A percentile compares a stretch with the other conserved stretches of the same genome.
Conservation (phyloP, 2,329 filamentous ascomycete genomes). For the Talaromyces verruculosus region DNA sequence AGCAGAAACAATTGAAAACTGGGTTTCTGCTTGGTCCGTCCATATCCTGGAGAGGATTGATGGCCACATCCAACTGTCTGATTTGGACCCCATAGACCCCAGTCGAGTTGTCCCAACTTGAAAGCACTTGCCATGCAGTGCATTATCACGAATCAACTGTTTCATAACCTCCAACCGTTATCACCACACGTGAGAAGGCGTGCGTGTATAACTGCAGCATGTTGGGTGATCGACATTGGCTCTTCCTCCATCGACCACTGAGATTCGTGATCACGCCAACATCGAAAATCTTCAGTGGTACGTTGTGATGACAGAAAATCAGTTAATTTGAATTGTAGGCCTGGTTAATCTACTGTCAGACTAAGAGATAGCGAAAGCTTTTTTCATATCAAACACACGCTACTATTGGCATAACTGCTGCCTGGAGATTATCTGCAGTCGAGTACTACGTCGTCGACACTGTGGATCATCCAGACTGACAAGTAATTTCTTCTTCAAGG, state of each 20-base stretch:
- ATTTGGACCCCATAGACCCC: background rate
- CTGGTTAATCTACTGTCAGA: background rate
- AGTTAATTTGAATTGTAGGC: background rate
- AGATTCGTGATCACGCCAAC: background rate
- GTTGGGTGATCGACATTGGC: background rate
- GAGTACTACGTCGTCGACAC: background rate
- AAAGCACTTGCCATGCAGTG: background rate
- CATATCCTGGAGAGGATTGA: background rate
- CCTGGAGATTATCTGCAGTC: background rate
- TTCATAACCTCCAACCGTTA: background rate
- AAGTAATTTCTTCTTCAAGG: background rate
- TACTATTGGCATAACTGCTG: background rate
- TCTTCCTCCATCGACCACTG: background rate
- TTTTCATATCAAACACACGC: background rate
- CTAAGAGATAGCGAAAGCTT: background rate
- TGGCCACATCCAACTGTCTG: background rate
- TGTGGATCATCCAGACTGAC: background rate
- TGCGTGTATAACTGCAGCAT: background rate
- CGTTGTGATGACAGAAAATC: background rate
- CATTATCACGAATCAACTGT: background rate
- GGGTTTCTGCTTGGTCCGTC: background rate
- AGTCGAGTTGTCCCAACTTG: background rate
- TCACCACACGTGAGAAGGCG: background rate
- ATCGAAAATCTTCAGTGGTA: background rate
- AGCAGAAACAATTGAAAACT: background rate